A percentile compares a stretch with the other conserved stretches of the same genome.
Conservation (phyloP, 768 basidiomycete genomes). For the Lentinula aciculospora region DNA sequence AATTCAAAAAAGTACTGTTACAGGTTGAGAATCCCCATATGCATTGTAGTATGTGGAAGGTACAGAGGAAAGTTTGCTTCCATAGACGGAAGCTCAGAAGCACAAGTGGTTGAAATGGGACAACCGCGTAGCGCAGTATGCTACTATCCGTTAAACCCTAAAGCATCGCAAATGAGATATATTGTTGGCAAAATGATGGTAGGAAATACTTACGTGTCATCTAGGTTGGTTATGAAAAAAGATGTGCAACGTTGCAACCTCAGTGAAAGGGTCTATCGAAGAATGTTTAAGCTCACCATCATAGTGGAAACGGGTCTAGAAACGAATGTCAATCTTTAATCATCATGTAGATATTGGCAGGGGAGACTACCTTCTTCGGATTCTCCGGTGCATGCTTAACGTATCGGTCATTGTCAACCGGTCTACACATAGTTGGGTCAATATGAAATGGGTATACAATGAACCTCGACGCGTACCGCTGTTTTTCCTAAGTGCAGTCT, state of each 20-base stretch:
- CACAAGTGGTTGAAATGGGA: no score
- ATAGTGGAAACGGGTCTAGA: slow-evolving; percentile 74
- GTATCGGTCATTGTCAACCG: slow-evolving; percentile 80
- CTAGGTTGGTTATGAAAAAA: slow-evolving; percentile 22
- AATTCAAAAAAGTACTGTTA: not conserved
- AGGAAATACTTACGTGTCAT: slow-evolving; percentile 51
- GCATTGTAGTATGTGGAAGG: not conserved
- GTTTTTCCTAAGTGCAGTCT: slow-evolving; percentile 36
- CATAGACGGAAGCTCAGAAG: no score
- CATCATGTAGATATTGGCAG: slow-evolving; percentile 12
- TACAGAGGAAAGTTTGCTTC: not conserved
- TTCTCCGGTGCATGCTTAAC: slow-evolving; percentile 74
- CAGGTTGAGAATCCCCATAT: not conserved
- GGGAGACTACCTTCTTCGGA: slow-evolving; percentile 72
- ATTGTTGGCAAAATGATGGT: not conserved
- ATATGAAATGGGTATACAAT: not conserved
- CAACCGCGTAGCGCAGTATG: not conserved
- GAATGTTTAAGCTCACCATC: slow-evolving; percentile 48
- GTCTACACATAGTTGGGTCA: slow-evolving; percentile 36
- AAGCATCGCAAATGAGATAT: not conserved
- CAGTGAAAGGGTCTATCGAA: not conserved
- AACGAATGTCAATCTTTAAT: slow-evolving; percentile 10
- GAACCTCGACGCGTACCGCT: slow-evolving; percentile 43
- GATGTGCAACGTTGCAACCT: not conserved
- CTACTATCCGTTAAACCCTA: not conserved